Conservation (phyloP, 2,329 filamentous ascomycete genomes). For the Claviceps fusiformis region DNA sequence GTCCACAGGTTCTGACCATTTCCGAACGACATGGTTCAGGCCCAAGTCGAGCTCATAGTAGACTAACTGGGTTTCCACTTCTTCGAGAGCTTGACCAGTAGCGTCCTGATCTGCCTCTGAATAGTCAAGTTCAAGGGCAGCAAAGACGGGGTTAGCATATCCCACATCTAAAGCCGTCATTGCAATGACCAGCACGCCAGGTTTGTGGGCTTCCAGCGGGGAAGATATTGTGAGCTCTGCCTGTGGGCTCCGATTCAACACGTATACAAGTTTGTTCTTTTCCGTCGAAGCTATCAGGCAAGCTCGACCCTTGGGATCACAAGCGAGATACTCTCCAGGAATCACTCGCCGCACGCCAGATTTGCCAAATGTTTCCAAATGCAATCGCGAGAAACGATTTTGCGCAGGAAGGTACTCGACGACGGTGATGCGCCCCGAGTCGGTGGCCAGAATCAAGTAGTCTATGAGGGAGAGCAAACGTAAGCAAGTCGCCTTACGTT, state of each 20-base stretch:
- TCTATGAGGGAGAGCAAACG: constrained; percentile 40
- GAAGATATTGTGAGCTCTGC: constrained; percentile 95
- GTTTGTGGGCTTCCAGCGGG: constrained; percentile 88
- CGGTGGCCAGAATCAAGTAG: constrained; percentile 87
- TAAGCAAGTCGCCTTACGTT: constrained; percentile 12
- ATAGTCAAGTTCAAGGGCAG: constrained; percentile 87
- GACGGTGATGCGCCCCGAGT: constrained; percentile 89
- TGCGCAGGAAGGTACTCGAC: constrained; percentile 79
- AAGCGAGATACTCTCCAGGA: constrained; percentile 89
- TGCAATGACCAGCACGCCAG: constrained; percentile 78
- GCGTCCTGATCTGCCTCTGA: constrained; percentile 83
- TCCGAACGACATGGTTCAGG: constrained; percentile 90
- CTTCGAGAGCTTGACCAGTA: constrained; percentile 65
- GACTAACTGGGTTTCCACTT: constrained; percentile 79
- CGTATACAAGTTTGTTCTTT: constrained; percentile 99
- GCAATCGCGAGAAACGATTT: constrained; percentile 78
- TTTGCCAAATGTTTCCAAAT: constrained; percentile 96
- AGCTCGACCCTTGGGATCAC: constrained; percentile 89
- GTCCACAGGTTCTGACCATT: constrained; percentile 91
- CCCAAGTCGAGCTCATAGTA: constrained; percentile 97
- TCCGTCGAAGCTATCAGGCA: constrained; percentile 89
- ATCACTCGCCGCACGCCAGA: constrained; percentile 87
- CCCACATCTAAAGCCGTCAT: constrained; percentile 85
- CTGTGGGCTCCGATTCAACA: constrained; percentile 88
- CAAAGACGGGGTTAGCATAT: constrained; percentile 95